Evolutionary conservation across 441 rosid genomes (phyloP).

Genomic region (Jatropha multifida): DNA sequence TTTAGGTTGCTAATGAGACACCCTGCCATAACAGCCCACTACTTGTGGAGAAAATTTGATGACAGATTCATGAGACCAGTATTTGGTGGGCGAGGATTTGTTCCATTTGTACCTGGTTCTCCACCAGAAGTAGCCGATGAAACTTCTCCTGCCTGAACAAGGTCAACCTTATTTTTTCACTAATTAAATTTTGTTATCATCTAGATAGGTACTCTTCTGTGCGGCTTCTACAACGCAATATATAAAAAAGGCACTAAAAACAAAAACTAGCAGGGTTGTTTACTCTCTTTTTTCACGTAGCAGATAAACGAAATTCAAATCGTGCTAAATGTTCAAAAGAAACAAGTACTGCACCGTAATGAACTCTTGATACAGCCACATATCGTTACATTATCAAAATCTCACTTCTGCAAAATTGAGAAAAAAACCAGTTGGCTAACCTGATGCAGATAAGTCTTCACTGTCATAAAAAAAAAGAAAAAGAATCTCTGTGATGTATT

Average conservation of each 20-base stretch:
- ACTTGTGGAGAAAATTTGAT: constrained; percentile 70
- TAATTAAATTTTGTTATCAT: neutral
- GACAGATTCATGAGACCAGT: constrained; percentile 69
- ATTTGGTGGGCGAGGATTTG: constrained; percentile 83
- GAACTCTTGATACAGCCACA: neutral
- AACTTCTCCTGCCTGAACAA: constrained; percentile 22
- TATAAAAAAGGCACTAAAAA: neutral
- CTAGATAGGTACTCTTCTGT: neutral
- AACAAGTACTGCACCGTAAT: neutral
- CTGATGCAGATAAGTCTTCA: neutral
- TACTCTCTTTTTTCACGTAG: too few relatives aligned
- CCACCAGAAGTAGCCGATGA: constrained; percentile 58
- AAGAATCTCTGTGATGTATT: constrained; percentile 8
- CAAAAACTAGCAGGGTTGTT: neutral
- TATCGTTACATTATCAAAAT: neutral
- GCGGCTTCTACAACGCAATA: neutral
- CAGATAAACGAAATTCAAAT: neutral
- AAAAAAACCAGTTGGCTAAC: neutral
- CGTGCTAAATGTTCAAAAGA: neutral
- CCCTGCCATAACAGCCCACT: constrained; percentile 54
- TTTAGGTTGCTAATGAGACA: constrained; percentile 48
- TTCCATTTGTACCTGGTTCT: constrained; percentile 71
- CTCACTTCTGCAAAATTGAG: neutral
- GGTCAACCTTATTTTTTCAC: neutral
- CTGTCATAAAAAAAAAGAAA: constrained; percentile 5